These are phyloP conservation scores for Penicillium sp. DNA, from an alignment of 2,329 filamentous ascomycete species.

Conservation along the genomic window DNA sequence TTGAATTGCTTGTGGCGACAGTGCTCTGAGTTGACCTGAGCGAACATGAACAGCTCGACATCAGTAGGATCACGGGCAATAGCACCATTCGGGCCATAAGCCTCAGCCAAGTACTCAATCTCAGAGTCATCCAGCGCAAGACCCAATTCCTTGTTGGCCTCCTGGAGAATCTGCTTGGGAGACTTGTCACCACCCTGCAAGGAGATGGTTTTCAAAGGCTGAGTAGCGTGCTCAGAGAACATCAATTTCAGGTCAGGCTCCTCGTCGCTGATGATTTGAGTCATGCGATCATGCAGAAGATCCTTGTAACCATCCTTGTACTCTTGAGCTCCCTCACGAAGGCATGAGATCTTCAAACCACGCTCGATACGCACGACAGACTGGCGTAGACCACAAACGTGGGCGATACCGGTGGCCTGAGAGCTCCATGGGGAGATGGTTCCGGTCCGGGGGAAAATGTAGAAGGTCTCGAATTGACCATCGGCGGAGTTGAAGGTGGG, in stretches of 20 bases:
- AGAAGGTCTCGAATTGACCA: conserved; percentile 59
- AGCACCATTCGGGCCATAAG: conserved; percentile 65
- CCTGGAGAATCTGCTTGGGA: conserved; percentile 71
- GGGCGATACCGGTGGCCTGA: conserved; percentile 88
- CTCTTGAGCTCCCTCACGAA: conserved; percentile 57
- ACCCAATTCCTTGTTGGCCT: conserved; percentile 81
- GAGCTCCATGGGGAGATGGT: conserved; percentile 96
- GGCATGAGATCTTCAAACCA: conserved; percentile 72
- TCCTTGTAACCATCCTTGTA: conserved; percentile 61
- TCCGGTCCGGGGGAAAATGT: conserved; percentile 75
- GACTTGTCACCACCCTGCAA: conserved; percentile 65
- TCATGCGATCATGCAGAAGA: conserved; percentile 90
- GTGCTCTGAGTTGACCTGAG: conserved; percentile 98
- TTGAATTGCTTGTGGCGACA: conserved; percentile 92
- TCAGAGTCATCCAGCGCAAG: conserved; percentile 85
- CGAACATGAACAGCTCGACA: conserved; percentile 98
- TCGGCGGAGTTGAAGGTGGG: conserved; percentile 48
- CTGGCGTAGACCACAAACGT: conserved; percentile 79
- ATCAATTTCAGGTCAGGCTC: conserved; percentile 71
- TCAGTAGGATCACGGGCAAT: conserved; percentile 70
- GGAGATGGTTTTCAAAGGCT: conserved; percentile 71
- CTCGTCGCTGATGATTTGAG: conserved; percentile 70
- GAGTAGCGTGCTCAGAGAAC: conserved; percentile 70
- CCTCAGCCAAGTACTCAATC: conserved; percentile 90
- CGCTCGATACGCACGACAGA: conserved; percentile 79